phyloP scores from a whole-genome alignment of 345 rosid genomes.

The Pugionium cornutum region DNA sequence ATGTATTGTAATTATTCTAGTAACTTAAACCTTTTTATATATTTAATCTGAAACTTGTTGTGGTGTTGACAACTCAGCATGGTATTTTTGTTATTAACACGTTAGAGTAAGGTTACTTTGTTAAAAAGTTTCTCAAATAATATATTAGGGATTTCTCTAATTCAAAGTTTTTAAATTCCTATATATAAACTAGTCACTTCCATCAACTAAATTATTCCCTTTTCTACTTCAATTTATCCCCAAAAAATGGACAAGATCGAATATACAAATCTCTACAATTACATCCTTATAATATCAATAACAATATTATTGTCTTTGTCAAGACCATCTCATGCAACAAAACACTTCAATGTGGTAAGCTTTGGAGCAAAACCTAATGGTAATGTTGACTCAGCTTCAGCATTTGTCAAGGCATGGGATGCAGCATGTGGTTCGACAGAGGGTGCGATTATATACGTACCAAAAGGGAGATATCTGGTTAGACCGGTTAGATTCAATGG shows the following conservation, averaged over 20 bases:
- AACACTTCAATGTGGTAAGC: constrained; percentile 34
- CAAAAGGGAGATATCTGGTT: constrained; percentile 46
- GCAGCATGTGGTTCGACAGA: constrained; percentile 40
- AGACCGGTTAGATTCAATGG: constrained; percentile 45
- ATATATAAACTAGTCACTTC: too few species aligned
- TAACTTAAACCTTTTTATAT: too few species aligned
- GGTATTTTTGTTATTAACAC: too few species aligned
- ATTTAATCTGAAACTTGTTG: too few species aligned
- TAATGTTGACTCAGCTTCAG: constrained; percentile 42
- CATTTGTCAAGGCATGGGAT: constrained; percentile 48
- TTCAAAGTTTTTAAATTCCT: too few species aligned
- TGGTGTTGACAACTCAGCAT: too few species aligned
- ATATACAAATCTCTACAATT: background rate
- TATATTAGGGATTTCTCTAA: too few species aligned
- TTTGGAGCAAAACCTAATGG: constrained; percentile 49
- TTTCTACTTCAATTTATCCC: too few species aligned
- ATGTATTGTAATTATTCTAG: too few species aligned
- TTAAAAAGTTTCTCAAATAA: too few species aligned
- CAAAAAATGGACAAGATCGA: constrained; percentile 20
- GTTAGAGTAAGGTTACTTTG: too few species aligned
- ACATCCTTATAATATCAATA: background rate
- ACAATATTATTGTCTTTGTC: constrained; percentile 11
- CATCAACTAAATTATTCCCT: too few species aligned
- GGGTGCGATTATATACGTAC: constrained; percentile 39
- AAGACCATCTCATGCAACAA: constrained; percentile 28